Evolutionary conservation across 192 early-diverging fungal species (phyloP).

Genomic region (Martensiomyces pterosporus): DNA sequence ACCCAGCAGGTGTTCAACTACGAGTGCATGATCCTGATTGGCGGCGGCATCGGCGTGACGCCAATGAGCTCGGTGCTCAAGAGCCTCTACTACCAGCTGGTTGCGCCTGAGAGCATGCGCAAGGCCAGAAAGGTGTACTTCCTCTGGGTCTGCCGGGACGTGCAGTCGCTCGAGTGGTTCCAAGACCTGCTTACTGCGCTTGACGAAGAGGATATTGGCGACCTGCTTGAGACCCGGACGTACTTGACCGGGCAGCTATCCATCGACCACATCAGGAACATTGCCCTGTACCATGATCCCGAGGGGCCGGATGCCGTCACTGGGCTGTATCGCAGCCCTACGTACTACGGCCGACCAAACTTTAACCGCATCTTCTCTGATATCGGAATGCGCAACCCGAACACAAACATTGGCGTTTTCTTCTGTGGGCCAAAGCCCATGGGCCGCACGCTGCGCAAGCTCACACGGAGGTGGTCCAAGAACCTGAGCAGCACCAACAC

Average conservation of each 20-base stretch:
- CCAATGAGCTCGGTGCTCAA: constrained; percentile 70
- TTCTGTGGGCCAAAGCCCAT: constrained; percentile 75
- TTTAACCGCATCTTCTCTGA: constrained; percentile 64
- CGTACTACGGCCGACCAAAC: constrained; percentile 78
- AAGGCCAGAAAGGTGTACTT: constrained; percentile 55
- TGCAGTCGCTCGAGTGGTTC: constrained; percentile 66
- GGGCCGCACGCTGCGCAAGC: constrained; percentile 54
- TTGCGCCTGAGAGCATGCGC: constrained; percentile 19
- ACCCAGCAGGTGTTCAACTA: constrained; percentile 74
- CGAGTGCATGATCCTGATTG: constrained; percentile 62
- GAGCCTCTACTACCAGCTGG: constrained; percentile 57
- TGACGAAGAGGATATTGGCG: constrained; percentile 56
- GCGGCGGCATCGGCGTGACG: constrained; percentile 72
- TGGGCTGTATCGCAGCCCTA: constrained; percentile 56
- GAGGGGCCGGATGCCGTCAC: constrained; percentile 66
- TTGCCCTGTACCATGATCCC: constrained; percentile 57
- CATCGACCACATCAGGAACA: constrained; percentile 59
- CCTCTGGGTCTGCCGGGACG: constrained; percentile 65
- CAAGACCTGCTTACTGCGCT: constrained; percentile 59
- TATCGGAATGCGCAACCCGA: constrained; percentile 49
- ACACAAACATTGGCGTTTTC: constrained; percentile 71
- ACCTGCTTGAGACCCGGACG: constrained; percentile 61
- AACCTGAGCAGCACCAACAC: constrained; percentile 49
- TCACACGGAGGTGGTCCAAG: constrained; percentile 41
- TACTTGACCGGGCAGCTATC: constrained; percentile 61